phyloP scores from a whole-genome alignment of 2,329 filamentous ascomycete genomes.

The Ophiostoma perfectum region DNA sequence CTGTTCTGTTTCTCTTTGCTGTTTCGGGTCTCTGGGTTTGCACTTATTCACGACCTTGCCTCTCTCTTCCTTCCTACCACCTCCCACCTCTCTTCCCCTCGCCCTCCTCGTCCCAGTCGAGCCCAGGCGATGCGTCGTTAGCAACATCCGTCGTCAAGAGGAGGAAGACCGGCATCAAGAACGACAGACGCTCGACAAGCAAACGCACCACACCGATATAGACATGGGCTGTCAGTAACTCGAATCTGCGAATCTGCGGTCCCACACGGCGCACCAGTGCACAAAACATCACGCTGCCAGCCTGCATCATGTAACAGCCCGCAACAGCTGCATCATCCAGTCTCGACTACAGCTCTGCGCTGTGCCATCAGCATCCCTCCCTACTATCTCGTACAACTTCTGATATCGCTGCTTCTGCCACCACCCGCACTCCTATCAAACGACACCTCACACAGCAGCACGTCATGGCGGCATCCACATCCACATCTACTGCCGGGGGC shows the following conservation, averaged over 20 bases:
- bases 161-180: background rate
- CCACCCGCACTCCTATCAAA: background rate
- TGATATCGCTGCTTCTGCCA: background rate
- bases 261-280: background rate
- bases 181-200: too few species aligned
- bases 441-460: too few species aligned
- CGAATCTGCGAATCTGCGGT: background rate
- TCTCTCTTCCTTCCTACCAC: background rate
- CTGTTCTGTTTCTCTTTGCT: background rate
- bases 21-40: too few species aligned
- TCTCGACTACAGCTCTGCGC: background rate
- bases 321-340: background rate
- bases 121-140: too few species aligned
- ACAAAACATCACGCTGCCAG: background rate
- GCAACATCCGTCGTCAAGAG: background rate
- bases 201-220: background rate
- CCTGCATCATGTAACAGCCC: slow-evolving; percentile 4
- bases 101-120: too few species aligned
- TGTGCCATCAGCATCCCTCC: background rate
- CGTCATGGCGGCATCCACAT: slow-evolving; percentile 8
- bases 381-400: background rate
- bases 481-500: too few species aligned
- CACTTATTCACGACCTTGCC: background rate
- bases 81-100: too few species aligned
- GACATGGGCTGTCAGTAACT: slow-evolving; percentile 9